Evolutionary conservation across 2,329 filamentous ascomycete genomes (phyloP).

Genomic region (Hysterium pulicare): DNA sequence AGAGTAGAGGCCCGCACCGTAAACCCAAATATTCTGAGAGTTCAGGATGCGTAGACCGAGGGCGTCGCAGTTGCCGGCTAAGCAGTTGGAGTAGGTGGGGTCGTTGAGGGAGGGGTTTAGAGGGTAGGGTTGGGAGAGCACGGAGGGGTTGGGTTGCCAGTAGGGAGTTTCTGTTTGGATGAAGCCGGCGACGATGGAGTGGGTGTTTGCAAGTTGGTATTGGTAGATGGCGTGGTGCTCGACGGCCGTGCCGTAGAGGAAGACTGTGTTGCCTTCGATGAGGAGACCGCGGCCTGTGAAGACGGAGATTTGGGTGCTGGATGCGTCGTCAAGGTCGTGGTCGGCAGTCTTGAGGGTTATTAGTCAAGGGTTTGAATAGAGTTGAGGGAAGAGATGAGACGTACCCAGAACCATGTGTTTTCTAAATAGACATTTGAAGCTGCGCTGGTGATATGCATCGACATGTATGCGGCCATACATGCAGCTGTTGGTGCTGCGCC

Average conservation of each 20-base stretch:
- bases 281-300: constrained; percentile 83
- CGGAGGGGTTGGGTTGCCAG: constrained; percentile 78
- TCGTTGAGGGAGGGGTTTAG: constrained; percentile 59
- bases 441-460: constrained; percentile 49
- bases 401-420: constrained; percentile 82
- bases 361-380: background rate
- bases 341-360: constrained; percentile 60
- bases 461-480: constrained; percentile 68
- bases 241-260: constrained; percentile 64
- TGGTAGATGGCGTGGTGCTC: constrained; percentile 67
- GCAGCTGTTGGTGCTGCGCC: constrained; percentile 55
- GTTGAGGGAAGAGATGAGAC: constrained; percentile 1
- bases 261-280: constrained; percentile 56
- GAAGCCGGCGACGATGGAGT: constrained; percentile 75
- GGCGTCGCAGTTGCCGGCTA: constrained; percentile 37
- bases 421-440: constrained; percentile 70
- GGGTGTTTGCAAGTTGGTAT: constrained; percentile 77
- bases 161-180: constrained; percentile 89
- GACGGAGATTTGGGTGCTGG: constrained; percentile 72
- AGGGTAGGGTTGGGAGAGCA: constrained; percentile 60
- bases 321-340: constrained; percentile 78
- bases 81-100: constrained; percentile 60
- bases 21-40: constrained; percentile 55
- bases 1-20: constrained; percentile 66
- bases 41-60: constrained; percentile 64